A percentile compares a stretch with the other conserved stretches of the same genome.
Evolutionary conservation across 163 green algal species (phyloP).

Genomic region (Trebouxia gelatinosa): DNA sequence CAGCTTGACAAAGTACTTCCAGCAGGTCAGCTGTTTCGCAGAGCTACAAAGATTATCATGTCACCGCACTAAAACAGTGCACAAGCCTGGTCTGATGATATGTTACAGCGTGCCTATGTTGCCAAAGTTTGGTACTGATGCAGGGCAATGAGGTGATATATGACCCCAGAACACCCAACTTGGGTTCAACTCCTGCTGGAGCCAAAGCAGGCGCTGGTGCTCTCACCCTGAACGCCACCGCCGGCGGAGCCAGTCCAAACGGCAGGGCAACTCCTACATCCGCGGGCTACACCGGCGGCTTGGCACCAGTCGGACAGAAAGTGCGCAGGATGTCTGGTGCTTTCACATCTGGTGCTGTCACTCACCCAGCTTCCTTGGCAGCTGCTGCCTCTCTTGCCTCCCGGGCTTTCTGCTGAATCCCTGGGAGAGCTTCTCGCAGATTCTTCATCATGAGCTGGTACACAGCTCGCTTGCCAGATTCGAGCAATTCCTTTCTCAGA

Average conservation of each 20-base stretch:
- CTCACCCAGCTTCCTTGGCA: conserved; percentile 15
- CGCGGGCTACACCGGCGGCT: not conserved
- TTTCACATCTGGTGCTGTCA: conserved; percentile 23
- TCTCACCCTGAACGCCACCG: not conserved
- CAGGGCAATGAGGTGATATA: conserved; percentile 13
- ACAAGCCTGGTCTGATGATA: too few relatives aligned
- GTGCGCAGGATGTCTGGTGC: conserved; percentile 15
- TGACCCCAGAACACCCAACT: not conserved
- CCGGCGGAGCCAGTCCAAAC: not conserved
- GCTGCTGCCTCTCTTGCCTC: not conserved
- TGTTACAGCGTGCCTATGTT: too few relatives aligned
- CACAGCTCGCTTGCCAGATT: conserved; percentile 12
- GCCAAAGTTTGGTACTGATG: not conserved
- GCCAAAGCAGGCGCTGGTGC: not conserved
- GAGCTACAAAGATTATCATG: too few relatives aligned
- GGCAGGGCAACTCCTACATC: not conserved
- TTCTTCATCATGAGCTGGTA: conserved; percentile 18
- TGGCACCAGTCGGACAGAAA: conserved; percentile 7
- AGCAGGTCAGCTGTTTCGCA: too few relatives aligned
- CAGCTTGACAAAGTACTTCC: too few relatives aligned
- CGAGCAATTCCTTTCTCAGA: not conserved
- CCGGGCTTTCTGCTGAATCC: not conserved
- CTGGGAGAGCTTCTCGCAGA: not conserved
- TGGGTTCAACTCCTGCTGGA: not conserved
- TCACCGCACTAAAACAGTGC: too few relatives aligned